phyloP scores from a whole-genome alignment of 75 land plant genomes.

The Pseudotsuga menziesii region DNA sequence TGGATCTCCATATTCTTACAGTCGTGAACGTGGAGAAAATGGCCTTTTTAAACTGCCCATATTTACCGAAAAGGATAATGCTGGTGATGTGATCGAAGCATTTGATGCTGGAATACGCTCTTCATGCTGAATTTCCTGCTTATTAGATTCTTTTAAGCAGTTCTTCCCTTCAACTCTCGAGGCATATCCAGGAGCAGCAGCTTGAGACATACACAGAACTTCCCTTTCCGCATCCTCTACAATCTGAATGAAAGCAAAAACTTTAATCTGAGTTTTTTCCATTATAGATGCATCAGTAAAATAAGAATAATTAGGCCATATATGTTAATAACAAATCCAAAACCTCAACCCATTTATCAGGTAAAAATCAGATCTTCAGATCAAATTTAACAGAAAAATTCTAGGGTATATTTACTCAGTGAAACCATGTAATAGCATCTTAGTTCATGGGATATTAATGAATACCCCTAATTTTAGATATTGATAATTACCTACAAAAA shows the following conservation, averaged over 20 bases:
- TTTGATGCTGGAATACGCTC: slow-evolving; percentile 8
- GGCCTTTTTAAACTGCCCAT: slow-evolving; percentile 10
- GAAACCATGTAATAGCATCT: too few relatives aligned
- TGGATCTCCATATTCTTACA: background rate
- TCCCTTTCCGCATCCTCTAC: slow-evolving; percentile 15
- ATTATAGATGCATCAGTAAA: background rate
- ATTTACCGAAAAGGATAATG: slow-evolving; percentile 8
- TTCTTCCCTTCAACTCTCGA: background rate
- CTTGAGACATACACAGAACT: slow-evolving; percentile 6
- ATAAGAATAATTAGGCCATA: background rate
- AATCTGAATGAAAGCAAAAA: slow-evolving; percentile 9
- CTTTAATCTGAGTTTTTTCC: background rate
- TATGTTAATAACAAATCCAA: background rate
- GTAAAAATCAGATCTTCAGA: background rate
- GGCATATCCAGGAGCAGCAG: slow-evolving; percentile 1
- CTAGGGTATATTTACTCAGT: too few relatives aligned
- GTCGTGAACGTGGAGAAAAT: slow-evolving; percentile 12
- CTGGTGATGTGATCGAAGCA: slow-evolving; percentile 4
- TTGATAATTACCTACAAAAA: too few relatives aligned
- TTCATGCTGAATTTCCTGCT: slow-evolving; percentile 2
- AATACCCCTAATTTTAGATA: too few relatives aligned
- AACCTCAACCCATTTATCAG: background rate
- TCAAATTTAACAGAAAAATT: background rate
- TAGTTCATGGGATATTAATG: too few relatives aligned
- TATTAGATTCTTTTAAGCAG: background rate